These are phyloP conservation scores for Trichoderma oligosporum DNA, from an alignment of 2,329 filamentous ascomycete genomes.

Conservation along the genomic window DNA sequence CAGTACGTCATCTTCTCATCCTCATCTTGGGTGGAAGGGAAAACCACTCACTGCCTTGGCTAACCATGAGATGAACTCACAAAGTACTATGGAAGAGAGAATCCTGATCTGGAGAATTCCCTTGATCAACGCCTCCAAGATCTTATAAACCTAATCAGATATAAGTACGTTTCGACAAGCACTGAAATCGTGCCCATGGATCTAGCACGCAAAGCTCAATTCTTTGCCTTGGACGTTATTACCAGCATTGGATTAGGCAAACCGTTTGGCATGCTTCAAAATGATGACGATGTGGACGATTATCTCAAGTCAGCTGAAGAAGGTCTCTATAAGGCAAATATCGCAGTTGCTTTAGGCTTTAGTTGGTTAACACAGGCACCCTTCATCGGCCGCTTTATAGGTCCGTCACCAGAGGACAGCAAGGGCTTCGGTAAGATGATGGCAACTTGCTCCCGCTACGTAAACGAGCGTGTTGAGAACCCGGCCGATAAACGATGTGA, in stretches of 20 bases:
- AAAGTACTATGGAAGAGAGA: conserved; percentile 55
- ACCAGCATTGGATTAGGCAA: conserved; percentile 48
- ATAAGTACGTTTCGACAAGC: conserved; percentile 40
- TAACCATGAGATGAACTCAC: not conserved
- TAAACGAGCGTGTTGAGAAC: conserved; percentile 23
- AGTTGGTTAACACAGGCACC: conserved; percentile 31
- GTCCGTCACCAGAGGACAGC: conserved; percentile 28
- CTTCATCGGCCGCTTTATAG: conserved; percentile 28
- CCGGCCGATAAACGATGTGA: conserved; percentile 31
- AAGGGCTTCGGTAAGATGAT: conserved; percentile 37
- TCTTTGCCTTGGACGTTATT: conserved; percentile 53
- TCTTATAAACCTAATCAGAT: conserved; percentile 42
- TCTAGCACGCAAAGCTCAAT: conserved; percentile 45
- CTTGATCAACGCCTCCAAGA: conserved; percentile 47
- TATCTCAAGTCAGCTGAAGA: conserved; percentile 37
- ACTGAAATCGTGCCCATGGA: conserved; percentile 38
- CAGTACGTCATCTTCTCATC: conserved; percentile 35
- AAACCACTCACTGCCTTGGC: not conserved
- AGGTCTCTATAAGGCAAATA: conserved; percentile 29
- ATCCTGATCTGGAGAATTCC: conserved; percentile 45
- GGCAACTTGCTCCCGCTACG: conserved; percentile 27
- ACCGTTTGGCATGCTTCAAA: conserved; percentile 45
- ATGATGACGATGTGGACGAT: conserved; percentile 43
- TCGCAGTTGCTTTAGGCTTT: conserved; percentile 29
- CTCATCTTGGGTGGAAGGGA: not conserved